These are phyloP conservation scores for Talaromyces trachyspermus DNA, from an alignment of 495 filamentous ascomycete genomes.

Conservation along the genomic window DNA sequence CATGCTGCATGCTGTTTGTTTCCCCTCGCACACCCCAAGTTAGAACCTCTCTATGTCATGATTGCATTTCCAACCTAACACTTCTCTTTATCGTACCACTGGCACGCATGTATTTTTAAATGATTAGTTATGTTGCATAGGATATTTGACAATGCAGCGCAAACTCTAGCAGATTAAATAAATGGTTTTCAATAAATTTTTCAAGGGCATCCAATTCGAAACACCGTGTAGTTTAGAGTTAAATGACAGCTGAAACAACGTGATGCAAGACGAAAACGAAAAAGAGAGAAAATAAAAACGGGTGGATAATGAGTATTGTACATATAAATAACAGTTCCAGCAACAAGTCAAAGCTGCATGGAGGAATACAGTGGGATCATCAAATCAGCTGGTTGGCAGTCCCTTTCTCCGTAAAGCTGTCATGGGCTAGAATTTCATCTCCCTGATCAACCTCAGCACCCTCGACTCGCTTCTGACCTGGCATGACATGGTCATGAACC, in stretches of 20 bases:
- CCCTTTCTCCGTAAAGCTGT: constrained; percentile 30
- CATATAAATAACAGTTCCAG: neutral
- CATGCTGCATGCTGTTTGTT: neutral
- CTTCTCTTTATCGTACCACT: no score
- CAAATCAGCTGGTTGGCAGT: no score
- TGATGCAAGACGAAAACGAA: neutral
- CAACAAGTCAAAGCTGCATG: neutral
- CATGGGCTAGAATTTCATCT: constrained; percentile 31
- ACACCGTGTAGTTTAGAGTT: constrained; percentile 30
- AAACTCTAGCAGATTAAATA: neutral
- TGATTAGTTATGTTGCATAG: neutral
- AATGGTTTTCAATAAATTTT: neutral
- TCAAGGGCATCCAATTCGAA: neutral
- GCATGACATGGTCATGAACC: constrained; percentile 29
- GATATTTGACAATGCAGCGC: neutral
- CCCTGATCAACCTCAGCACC: constrained; percentile 30
- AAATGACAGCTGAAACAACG: constrained; percentile 13
- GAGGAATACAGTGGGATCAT: no score
- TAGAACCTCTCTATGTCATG: neutral
- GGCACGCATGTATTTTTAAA: constrained; percentile 3
- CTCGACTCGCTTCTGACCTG: constrained; percentile 19
- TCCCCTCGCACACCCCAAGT: no score
- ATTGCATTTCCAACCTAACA: neutral
- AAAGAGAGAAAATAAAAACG: neutral
- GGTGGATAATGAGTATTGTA: constrained; percentile 1